A percentile compares a stretch with the other conserved stretches of the same genome.
Conservation (phyloP, 1,284 basidiomycete genomes). For the Sporisorium graminicola region DNA sequence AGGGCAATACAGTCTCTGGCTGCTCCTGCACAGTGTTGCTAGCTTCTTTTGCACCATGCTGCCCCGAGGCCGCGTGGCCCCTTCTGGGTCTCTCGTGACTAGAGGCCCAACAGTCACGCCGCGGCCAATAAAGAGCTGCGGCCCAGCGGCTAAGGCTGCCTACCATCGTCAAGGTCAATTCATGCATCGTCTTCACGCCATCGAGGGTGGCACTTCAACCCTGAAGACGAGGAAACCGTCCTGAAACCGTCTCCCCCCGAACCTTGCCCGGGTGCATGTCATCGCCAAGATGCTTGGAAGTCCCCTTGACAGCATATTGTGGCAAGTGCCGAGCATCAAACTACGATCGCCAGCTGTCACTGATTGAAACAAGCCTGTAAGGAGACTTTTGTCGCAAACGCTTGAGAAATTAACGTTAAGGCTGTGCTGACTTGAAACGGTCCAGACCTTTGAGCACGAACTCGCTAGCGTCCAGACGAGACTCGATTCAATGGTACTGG, state of each 20-base stretch:
- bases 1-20: background rate
- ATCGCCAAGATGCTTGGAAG: background rate
- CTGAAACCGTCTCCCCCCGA: no score
- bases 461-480: background rate
- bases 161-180: background rate
- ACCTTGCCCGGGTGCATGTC: no score
- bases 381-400: background rate
- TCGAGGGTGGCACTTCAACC: no score
- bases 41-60: background rate
- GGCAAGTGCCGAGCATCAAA: background rate
- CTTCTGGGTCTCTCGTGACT: background rate
- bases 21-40: no score
- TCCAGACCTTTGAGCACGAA: background rate
- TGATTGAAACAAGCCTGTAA: background rate
- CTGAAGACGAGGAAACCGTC: no score
- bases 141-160: slow-evolving; percentile 11
- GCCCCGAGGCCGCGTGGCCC: background rate
- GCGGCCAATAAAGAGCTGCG: no score
- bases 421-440: background rate
- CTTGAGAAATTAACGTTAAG: background rate
- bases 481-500: background rate
- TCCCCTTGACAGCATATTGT: background rate
- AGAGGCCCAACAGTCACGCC: no score
- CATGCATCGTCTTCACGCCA: background rate
- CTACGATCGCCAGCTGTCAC: background rate